These are phyloP conservation scores for Chytriomyces sp. DNA, from an alignment of 192 early-diverging fungal species.

Conservation along the genomic window DNA sequence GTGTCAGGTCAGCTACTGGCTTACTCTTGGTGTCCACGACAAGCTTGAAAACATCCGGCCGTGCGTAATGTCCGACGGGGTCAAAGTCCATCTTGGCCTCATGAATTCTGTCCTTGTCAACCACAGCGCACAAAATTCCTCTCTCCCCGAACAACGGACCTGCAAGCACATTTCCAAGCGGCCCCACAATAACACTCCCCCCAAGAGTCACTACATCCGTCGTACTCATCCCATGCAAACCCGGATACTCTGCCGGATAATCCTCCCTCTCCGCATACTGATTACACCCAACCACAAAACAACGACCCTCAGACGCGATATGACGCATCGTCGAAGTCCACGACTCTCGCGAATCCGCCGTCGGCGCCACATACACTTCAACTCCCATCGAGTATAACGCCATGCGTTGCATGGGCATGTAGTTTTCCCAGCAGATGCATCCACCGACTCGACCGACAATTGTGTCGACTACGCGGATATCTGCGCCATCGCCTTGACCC, in stretches of 20 bases:
- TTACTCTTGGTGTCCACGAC: background rate
- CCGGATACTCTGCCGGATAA: constrained; percentile 10
- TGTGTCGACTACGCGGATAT: background rate
- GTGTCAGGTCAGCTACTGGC: background rate
- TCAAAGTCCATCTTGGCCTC: constrained; percentile 15
- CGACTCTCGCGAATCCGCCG: constrained; percentile 5
- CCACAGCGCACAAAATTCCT: background rate
- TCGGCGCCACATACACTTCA: constrained; percentile 3
- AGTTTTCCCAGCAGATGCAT: constrained; percentile 6
- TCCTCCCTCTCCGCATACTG: constrained; percentile 7
- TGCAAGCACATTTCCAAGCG: background rate
- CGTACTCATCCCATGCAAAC: background rate
- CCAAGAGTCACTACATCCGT: background rate
- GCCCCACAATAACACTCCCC: constrained; percentile 3
- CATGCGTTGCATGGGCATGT: background rate
- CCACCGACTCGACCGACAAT: background rate
- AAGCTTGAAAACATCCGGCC: constrained; percentile 14
- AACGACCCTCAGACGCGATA: constrained; percentile 6
- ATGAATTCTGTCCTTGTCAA: background rate
- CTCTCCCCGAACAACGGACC: constrained; percentile 2
- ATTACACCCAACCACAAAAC: constrained; percentile 10
- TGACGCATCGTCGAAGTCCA: constrained; percentile 9
- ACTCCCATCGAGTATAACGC: background rate
- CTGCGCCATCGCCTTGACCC: background rate
- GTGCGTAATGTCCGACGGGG: background rate